Base-by-base conservation (phyloP, 768 basidiomycete genomes). In the Lentinus tigrinus region DNA sequence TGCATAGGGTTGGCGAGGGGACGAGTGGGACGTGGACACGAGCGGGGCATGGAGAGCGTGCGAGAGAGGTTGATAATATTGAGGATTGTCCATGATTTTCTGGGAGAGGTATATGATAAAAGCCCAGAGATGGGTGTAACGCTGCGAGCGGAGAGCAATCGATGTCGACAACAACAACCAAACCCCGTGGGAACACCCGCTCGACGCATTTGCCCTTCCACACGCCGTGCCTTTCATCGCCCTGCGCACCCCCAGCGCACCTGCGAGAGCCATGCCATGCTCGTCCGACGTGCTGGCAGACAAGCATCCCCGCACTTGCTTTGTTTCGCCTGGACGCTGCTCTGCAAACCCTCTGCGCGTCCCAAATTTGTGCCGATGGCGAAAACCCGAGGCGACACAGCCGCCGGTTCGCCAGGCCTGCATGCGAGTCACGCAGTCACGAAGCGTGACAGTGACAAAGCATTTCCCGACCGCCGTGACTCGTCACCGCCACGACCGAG, bases 51-150 rank as follows among this genome's bases (percentile, higher is more conserved):
- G 77, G 38, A 91, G 78, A 42, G 89, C 89, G 76, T 89, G 86
- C 54, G 89, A 91, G 65, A 91, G 79, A 26, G 89, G 87, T 61
- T 89, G 88, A 74, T 91, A 87, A 74, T 91, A 87, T 69, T 90
- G 88, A 54, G 87, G 87, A 70, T 88, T 88, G 73, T 89, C 78
- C 79, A 81, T 79, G 62, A 68, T 66, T 67, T 70, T 65, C 63
- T 60, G 64, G 43, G 49, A 50, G 52, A 51, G 57, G 49, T 55
- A 44, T 53, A 49, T 61, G 60, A 60, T 60, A 60, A 58, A 63
- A 62, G 57, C 54, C 61, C 57, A 54, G 55, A 56, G 64, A 58
- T 61, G 64, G 55, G 52, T 54, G 61, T 65, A 65, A 65, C 61
- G 64, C 64, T 65, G 58, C 57, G 61, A 65, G 64, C 61, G 60